These are phyloP conservation scores for Penicillium sp. DNA, from an alignment of 2,329 filamentous ascomycete species.

Conservation along the genomic window DNA sequence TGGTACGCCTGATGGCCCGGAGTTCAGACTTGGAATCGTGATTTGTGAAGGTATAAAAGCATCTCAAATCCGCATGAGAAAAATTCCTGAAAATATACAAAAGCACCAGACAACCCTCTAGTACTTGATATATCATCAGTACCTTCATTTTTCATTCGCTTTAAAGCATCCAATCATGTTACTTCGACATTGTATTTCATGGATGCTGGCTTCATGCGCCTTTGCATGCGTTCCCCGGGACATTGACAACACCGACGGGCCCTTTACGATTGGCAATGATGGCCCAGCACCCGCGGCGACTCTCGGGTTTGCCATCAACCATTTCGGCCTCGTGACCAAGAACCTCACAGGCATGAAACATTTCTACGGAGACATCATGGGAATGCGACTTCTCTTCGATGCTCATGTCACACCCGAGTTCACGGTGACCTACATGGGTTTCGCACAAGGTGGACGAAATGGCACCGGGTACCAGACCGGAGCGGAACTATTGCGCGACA, in stretches of 20 bases:
- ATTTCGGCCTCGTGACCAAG: slow-evolving; percentile 37
- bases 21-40: neutral
- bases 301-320: slow-evolving; percentile 42
- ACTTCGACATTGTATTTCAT: neutral
- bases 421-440: slow-evolving; percentile 42
- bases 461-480: slow-evolving; percentile 44
- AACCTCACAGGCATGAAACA: slow-evolving; percentile 35
- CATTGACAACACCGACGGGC: neutral
- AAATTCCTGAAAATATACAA: neutral
- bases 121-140: neutral
- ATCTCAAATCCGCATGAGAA: neutral
- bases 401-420: slow-evolving; percentile 29
- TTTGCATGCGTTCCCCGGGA: slow-evolving; percentile 1
- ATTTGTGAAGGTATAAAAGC: neutral
- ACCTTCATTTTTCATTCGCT: neutral
- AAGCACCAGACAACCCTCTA: neutral
- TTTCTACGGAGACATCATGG: slow-evolving; percentile 42
- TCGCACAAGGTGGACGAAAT: slow-evolving; percentile 43
- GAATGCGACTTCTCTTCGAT: slow-evolving; percentile 33
- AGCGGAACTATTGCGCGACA: slow-evolving; percentile 37
- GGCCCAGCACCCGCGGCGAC: slow-evolving; percentile 35
- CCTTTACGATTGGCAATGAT: slow-evolving; percentile 24
- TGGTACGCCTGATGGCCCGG: neutral
- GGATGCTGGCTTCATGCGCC: neutral
- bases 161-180: neutral